A percentile compares a stretch with the other conserved stretches of the same genome.
Evolutionary conservation across 441 rosid species (phyloP).

Genomic region (Flueggea neowawraea): DNA sequence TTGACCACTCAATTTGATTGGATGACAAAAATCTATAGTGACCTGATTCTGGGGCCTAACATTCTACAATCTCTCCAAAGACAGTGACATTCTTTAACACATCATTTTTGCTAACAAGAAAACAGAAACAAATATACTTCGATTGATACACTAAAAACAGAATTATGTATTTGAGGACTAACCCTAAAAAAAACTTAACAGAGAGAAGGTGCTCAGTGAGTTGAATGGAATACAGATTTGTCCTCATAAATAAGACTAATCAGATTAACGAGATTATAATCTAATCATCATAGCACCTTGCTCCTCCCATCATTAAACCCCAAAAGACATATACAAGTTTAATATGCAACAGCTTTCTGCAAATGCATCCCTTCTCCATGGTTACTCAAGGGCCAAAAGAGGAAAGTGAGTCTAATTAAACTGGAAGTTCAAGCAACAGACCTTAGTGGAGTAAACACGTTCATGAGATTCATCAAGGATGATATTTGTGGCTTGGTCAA

Average conservation of each 20-base stretch:
- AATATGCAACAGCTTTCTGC: no score
- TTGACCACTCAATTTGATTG: no score
- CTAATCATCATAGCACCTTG: neutral
- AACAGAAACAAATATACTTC: no score
- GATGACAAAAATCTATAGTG: no score
- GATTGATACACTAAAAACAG: no score
- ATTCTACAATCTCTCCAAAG: no score
- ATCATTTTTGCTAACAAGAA: no score
- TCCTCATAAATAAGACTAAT: neutral
- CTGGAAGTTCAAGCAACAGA: slow-evolving; percentile 6
- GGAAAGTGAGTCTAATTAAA: neutral
- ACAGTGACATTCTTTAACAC: no score
- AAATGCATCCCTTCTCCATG: no score
- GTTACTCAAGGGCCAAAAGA: neutral
- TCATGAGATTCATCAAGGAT: slow-evolving; percentile 98
- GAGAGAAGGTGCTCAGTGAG: neutral
- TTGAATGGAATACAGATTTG: neutral
- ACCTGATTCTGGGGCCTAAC: no score
- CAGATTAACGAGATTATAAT: neutral
- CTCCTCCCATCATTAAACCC: neutral
- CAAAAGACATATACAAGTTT: no score
- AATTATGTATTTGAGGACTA: no score
- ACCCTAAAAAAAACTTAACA: neutral
- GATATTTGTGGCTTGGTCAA: slow-evolving; percentile 95
- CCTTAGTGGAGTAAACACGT: slow-evolving; percentile 95